Evolutionary conservation across 2,329 filamentous ascomycete species (phyloP).

Genomic region (Alternaria sp.): DNA sequence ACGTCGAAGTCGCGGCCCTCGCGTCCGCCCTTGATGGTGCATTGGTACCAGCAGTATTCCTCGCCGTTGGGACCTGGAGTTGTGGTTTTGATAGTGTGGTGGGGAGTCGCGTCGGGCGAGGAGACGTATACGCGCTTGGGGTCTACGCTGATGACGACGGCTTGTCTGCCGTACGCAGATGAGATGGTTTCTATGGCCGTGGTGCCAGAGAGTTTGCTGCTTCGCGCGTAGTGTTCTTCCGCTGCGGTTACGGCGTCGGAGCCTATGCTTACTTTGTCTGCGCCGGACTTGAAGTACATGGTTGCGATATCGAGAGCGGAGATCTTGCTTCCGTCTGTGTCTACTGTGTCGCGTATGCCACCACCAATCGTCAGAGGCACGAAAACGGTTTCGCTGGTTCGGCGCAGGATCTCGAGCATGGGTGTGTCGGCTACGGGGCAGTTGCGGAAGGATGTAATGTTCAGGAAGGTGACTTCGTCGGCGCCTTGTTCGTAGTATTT

Average conservation of each 20-base stretch:
- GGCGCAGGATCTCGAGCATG: constrained; percentile 92
- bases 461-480: constrained; percentile 96
- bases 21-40: constrained; percentile 93
- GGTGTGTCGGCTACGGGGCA: constrained; percentile 89
- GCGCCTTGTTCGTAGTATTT: constrained; percentile 96
- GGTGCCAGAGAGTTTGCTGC: constrained; percentile 72
- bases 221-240: constrained; percentile 82
- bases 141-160: constrained; percentile 94
- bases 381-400: constrained; percentile 89
- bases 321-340: constrained; percentile 85
- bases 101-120: constrained; percentile 70
- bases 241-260: constrained; percentile 93
- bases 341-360: constrained; percentile 90
- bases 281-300: constrained; percentile 96
- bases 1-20: constrained; percentile 96
- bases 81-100: constrained; percentile 76
- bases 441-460: constrained; percentile 97
- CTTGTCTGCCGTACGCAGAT: constrained; percentile 91
- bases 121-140: constrained; percentile 88
- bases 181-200: constrained; percentile 97
- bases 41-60: constrained; percentile 92
- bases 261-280: constrained; percentile 97
- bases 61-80: constrained; percentile 78
- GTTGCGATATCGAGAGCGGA: constrained; percentile 90
- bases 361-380: constrained; percentile 95